These are phyloP conservation scores for Tuber umbilicatum DNA, from an alignment of 495 filamentous ascomycete species.

Conservation along the genomic window DNA sequence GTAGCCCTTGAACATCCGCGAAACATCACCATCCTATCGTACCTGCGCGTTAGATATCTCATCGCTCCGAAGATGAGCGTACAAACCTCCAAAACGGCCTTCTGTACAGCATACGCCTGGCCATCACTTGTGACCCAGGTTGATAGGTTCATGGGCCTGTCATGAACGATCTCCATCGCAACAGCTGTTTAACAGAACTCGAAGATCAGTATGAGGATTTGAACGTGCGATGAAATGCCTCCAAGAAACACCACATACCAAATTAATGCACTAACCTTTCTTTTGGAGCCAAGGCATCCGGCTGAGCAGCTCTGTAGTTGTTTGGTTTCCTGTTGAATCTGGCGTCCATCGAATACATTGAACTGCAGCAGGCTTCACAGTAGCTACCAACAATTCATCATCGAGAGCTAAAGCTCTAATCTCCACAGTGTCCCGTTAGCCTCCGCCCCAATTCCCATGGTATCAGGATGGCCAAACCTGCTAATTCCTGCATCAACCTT, in stretches of 20 bases:
- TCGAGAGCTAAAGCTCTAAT: constrained; percentile 74
- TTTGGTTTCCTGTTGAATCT: constrained; percentile 72
- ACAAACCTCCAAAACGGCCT: constrained; percentile 44
- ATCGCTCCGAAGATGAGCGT: constrained; percentile 14
- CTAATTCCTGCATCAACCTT: constrained; percentile 95
- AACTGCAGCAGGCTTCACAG: constrained; percentile 82
- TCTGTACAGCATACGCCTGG: constrained; percentile 85
- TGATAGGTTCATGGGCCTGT: constrained; percentile 92
- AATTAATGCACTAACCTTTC: constrained; percentile 48
- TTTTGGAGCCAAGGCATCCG: constrained; percentile 77
- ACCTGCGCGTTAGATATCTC: constrained; percentile 42
- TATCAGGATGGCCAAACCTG: constrained; percentile 39
- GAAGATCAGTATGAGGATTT: constrained; percentile 12
- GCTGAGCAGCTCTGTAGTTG: constrained; percentile 81
- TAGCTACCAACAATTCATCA: constrained; percentile 88
- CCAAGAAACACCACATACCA: constrained; percentile 31
- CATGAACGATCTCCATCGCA: constrained; percentile 76
- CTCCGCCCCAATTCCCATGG: neutral
- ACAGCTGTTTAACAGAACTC: constrained; percentile 18
- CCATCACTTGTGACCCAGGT: constrained; percentile 92
- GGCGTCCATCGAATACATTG: constrained; percentile 95
- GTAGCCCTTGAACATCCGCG: constrained; percentile 69
- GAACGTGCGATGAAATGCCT: neutral
- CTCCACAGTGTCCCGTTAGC: neutral
- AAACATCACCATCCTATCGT: constrained; percentile 39